Percentiles rank a stretch among this genome's conserved stretches.
Conservation (phyloP, 169 alveolate species). For the Cyclospora cayetanensis region DNA sequence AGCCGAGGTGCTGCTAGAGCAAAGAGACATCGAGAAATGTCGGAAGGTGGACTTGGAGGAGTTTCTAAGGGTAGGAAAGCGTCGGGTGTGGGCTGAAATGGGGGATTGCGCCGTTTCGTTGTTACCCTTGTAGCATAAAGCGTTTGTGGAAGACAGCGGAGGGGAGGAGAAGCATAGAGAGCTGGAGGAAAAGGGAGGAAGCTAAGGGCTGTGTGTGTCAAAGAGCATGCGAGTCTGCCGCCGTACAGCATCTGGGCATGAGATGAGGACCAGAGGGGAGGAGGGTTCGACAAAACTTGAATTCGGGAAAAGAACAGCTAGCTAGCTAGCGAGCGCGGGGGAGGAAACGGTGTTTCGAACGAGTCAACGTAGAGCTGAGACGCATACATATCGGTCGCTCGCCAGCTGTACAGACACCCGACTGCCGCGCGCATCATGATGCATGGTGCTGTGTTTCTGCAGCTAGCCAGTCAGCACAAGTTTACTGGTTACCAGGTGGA, state of each 20-base stretch:
- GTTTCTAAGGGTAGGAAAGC: not conserved
- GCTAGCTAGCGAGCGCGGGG: no score
- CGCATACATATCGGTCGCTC: not conserved
- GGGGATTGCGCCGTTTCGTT: not conserved
- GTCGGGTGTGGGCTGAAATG: not conserved
- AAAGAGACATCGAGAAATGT: conserved; percentile 14
- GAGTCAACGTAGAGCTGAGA: not conserved
- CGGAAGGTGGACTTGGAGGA: conserved; percentile 16
- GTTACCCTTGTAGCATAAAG: not conserved
- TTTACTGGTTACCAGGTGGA: conserved; percentile 62
- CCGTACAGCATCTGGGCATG: not conserved
- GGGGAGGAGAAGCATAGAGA: not conserved
- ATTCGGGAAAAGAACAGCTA: no score
- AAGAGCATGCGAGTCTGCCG: not conserved
- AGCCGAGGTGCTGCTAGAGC: not conserved
- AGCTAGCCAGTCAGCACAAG: conserved; percentile 63
- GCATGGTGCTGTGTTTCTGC: not conserved
- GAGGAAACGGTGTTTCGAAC: not conserved
- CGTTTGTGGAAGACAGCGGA: not conserved
- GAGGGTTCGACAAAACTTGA: no score
- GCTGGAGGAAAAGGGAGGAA: not conserved
- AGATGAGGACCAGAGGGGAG: no score
- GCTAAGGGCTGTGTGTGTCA: not conserved
- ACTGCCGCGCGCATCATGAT: not conserved
- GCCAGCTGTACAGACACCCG: not conserved